Percentiles rank a stretch among this genome's conserved stretches.
These are phyloP conservation scores for Fusarium nanum DNA, from an alignment of 2,329 filamentous ascomycete genomes.

Conservation along the genomic window DNA sequence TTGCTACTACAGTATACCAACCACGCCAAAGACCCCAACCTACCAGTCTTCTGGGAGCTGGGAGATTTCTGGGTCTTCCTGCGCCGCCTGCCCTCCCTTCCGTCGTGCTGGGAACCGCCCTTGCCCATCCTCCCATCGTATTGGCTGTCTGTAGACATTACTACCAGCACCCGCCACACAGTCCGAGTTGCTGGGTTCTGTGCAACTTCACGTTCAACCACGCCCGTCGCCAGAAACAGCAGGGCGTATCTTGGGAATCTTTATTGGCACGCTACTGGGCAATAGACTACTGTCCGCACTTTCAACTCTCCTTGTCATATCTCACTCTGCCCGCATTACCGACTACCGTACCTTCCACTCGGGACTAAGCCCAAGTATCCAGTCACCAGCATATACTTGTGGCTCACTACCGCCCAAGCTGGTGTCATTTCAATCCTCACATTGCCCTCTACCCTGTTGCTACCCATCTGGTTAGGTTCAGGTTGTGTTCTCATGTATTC, in stretches of 20 bases:
- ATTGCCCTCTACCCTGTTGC: slow-evolving; percentile 9
- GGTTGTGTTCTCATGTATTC: slow-evolving; percentile 38
- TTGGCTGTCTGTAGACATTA: slow-evolving; percentile 31
- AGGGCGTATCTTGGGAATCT: slow-evolving; percentile 11
- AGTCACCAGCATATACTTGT: slow-evolving; percentile 37
- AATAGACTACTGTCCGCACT: background rate
- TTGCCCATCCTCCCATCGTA: slow-evolving; percentile 20
- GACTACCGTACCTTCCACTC: slow-evolving; percentile 35
- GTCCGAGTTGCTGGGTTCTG: slow-evolving; percentile 34
- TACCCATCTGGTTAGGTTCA: slow-evolving; percentile 7
- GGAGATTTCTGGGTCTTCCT: slow-evolving; percentile 37
- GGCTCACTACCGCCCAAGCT: slow-evolving; percentile 28
- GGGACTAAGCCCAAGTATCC: slow-evolving; percentile 35
- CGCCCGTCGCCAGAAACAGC: slow-evolving; percentile 25
- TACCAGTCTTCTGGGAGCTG: slow-evolving; percentile 36
- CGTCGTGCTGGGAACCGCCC: slow-evolving; percentile 45
- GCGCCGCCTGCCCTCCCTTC: slow-evolving; percentile 39
- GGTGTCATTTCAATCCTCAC: background rate
- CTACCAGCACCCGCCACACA: slow-evolving; percentile 39
- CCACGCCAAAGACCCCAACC: slow-evolving; percentile 18
- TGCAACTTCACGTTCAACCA: slow-evolving; percentile 17
- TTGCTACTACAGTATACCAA: background rate
- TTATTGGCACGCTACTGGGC: slow-evolving; percentile 3
- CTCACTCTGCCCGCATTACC: slow-evolving; percentile 17
- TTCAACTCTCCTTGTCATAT: slow-evolving; percentile 20